Percentiles rank a stretch among this genome's conserved stretches.
Conservation (phyloP, 1,139 yeast genomes). For the Pichia terricola region DNA sequence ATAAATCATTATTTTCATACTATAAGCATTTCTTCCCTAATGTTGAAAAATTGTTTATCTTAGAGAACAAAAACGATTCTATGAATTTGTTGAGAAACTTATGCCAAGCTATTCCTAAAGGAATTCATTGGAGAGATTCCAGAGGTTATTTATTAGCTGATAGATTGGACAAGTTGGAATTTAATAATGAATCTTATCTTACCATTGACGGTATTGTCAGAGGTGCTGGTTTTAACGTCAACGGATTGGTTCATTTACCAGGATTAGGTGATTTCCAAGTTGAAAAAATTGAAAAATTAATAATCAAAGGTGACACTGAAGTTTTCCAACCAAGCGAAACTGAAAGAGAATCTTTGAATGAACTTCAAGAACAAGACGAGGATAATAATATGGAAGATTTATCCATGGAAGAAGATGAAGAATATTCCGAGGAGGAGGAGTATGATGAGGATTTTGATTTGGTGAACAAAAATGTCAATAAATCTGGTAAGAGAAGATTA, state of each 20-base stretch:
- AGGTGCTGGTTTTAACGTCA: slow-evolving; percentile 73
- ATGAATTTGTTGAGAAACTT: slow-evolving; percentile 61
- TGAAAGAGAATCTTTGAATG: slow-evolving; percentile 60
- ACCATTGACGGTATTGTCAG: slow-evolving; percentile 77
- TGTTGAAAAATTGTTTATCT: slow-evolving; percentile 65
- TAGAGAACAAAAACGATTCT: slow-evolving; percentile 62
- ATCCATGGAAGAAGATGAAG: slow-evolving; percentile 56
- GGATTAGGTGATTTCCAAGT: slow-evolving; percentile 86
- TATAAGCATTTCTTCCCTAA: slow-evolving; percentile 87
- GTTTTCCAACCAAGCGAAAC: slow-evolving; percentile 31
- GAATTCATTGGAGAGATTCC: slow-evolving; percentile 83
- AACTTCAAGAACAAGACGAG: slow-evolving; percentile 43
- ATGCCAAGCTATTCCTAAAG: slow-evolving; percentile 81
- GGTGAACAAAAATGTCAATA: slow-evolving; percentile 28
- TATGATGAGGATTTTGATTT: slow-evolving; percentile 27
- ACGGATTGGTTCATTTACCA: slow-evolving; percentile 75
- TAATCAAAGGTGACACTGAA: slow-evolving; percentile 21
- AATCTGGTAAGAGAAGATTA: slow-evolving; percentile 30
- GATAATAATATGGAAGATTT: slow-evolving; percentile 41
- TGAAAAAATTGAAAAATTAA: slow-evolving; percentile 49
- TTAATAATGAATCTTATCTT: slow-evolving; percentile 29
- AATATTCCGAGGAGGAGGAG: slow-evolving; percentile 30
- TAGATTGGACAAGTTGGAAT: slow-evolving; percentile 37
- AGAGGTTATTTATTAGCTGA: slow-evolving; percentile 85
- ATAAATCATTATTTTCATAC: slow-evolving; percentile 73